phyloP scores from a whole-genome alignment of 2,329 filamentous ascomycete genomes.

The Knufia petricola region DNA sequence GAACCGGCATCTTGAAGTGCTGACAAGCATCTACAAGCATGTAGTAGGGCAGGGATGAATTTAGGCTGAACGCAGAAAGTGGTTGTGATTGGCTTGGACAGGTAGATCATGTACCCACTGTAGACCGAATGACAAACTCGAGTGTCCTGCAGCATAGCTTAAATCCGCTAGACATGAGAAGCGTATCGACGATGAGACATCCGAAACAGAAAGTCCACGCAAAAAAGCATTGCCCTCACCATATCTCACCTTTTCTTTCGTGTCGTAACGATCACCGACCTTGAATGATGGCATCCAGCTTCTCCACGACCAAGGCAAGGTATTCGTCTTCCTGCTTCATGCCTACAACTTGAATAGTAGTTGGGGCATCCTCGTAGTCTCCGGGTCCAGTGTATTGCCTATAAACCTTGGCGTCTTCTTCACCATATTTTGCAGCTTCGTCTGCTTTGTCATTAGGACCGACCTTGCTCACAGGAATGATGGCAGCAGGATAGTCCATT shows the following conservation, averaged over 20 bases:
- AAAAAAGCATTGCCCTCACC: too few relatives aligned
- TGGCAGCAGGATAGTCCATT: slow-evolving; percentile 52
- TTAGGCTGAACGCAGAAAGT: not conserved
- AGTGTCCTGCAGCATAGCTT: too few relatives aligned
- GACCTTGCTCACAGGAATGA: slow-evolving; percentile 45
- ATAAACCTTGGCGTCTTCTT: slow-evolving; percentile 9
- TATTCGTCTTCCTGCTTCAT: slow-evolving; percentile 47
- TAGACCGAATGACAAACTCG: not conserved
- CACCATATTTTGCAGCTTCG: slow-evolving; percentile 10
- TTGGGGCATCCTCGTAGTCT: slow-evolving; percentile 40
- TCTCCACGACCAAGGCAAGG: slow-evolving; percentile 7
- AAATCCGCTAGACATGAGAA: too few relatives aligned
- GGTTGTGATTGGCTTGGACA: not conserved
- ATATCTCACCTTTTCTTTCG: too few relatives aligned
- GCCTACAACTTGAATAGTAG: slow-evolving; percentile 46
- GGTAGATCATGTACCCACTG: not conserved
- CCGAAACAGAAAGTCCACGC: too few relatives aligned
- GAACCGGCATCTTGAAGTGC: not conserved
- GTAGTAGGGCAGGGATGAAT: not conserved
- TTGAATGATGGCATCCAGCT: slow-evolving; percentile 8
- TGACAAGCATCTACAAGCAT: not conserved
- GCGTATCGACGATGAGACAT: too few relatives aligned
- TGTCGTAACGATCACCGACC: not conserved
- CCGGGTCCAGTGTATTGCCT: slow-evolving; percentile 26
- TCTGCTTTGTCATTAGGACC: slow-evolving; percentile 37